These are phyloP conservation scores for Mimosa bimucronata DNA, from an alignment of 306 rosid genomes.

Conservation along the genomic window DNA sequence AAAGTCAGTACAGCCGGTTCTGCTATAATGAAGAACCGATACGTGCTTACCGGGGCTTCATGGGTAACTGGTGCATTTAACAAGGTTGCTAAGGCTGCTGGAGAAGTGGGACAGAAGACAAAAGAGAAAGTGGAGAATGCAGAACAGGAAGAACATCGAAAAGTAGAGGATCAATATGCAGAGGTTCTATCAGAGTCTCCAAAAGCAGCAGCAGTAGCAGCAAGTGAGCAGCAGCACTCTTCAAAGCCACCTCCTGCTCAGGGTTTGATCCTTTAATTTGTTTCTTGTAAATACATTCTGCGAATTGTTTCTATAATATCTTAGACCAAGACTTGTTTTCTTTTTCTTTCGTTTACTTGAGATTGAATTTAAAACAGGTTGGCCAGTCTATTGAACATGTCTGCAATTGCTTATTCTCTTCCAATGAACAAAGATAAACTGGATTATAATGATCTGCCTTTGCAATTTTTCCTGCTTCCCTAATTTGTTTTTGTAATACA, in stretches of 20 bases:
- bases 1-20: slow-evolving; percentile 85
- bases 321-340: slow-evolving; percentile 25
- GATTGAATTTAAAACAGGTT: slow-evolving; percentile 48
- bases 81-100: slow-evolving; percentile 92
- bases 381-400: slow-evolving; percentile 36
- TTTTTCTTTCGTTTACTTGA: slow-evolving; percentile 25
- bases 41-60: slow-evolving; percentile 69
- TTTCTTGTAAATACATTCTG: slow-evolving; percentile 53
- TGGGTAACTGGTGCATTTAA: slow-evolving; percentile 89
- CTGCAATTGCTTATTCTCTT: slow-evolving; percentile 43
- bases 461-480: background rate
- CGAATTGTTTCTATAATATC: slow-evolving; percentile 33
- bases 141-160: slow-evolving; percentile 70
- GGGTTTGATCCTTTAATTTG: slow-evolving; percentile 66
- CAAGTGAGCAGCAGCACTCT: slow-evolving; percentile 48
- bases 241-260: slow-evolving; percentile 66
- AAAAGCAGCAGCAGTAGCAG: slow-evolving; percentile 52
- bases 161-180: slow-evolving; percentile 68
- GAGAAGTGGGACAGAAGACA: slow-evolving; percentile 89
- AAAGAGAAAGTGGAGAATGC: slow-evolving; percentile 71
- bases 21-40: slow-evolving; percentile 89
- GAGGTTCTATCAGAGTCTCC: slow-evolving; percentile 68
- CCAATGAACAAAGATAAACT: slow-evolving; percentile 38
- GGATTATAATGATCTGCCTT: slow-evolving; percentile 31
- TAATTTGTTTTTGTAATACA: background rate